Evolutionary conservation across 2,329 filamentous ascomycete species (phyloP).

Genomic region (Colletotrichum sp.): DNA sequence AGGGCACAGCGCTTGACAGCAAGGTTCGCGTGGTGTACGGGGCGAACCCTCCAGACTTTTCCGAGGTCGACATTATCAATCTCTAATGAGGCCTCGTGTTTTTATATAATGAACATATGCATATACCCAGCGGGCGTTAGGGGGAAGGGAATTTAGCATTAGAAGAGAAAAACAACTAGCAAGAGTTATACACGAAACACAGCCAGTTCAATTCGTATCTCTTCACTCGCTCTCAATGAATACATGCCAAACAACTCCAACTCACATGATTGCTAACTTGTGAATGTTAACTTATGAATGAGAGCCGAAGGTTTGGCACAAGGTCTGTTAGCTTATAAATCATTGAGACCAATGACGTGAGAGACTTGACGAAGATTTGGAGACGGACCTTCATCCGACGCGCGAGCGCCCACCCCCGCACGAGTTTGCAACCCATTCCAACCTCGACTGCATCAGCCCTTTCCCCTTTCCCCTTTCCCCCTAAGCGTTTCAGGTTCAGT

Average conservation of each 20-base stretch:
- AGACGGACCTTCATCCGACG: neutral
- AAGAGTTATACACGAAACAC: neutral
- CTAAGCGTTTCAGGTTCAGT: neutral
- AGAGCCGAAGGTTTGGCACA: neutral
- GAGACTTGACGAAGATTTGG: neutral
- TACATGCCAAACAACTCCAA: neutral
- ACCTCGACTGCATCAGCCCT: neutral
- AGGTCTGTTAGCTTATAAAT: slow-evolving; percentile 10
- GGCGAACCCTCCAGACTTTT: slow-evolving; percentile 87
- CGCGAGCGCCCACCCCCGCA: neutral
- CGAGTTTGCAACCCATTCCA: neutral
- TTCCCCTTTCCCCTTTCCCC: neutral
- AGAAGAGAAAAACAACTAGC: neutral
- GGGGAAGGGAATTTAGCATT: neutral
- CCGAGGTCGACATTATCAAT: slow-evolving; percentile 84
- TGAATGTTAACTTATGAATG: neutral
- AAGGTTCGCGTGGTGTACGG: slow-evolving; percentile 85
- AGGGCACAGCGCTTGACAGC: slow-evolving; percentile 85
- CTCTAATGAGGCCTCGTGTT: slow-evolving; percentile 49
- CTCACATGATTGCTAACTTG: neutral
- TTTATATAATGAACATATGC: slow-evolving; percentile 2
- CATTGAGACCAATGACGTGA: slow-evolving; percentile 14
- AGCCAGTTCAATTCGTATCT: neutral
- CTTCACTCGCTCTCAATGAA: neutral
- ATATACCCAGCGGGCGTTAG: slow-evolving; percentile 20